Evolutionary conservation across 345 rosid species (phyloP), one percentile per base, ranked within the genome.

Genomic region (Acer saccharum): DNA sequence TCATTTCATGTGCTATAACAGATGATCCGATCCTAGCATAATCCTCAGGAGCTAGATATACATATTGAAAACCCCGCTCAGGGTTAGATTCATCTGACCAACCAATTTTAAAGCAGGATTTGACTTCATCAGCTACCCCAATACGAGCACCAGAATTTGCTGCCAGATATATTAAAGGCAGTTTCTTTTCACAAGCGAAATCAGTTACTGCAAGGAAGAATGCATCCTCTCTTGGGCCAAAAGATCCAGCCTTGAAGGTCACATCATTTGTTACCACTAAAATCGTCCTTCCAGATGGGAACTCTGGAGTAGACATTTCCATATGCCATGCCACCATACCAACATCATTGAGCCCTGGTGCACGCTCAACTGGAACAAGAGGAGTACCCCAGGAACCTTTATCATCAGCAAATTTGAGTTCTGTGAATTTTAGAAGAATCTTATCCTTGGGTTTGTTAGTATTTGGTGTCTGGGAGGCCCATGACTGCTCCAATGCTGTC

Each of bases 251-350:
- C 86, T 90, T 94, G 82, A 91, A 94, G 80, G 99, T 97, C 79
- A 94, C 98, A 80, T 97, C 99, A 85, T 97, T 97, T 39, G 96
- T 84, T 21, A 97, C 90, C 72, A 97, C 73, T 73, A 94, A 81
- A 80, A 94, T 85, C 69, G 78, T 92, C 79, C 99, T 90, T 85
- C 99, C 99, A 81, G 90, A 86, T 69, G 99, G 97, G 80, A 93
- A 97, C 86, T 97, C 99, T 0, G 98, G 98, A 73, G 97, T 94
- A 64, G 78, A 82, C 92, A 97, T 85, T 81, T 94, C 99, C 90
- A 97, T 84, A 87, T 83, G 72, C 99, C 99, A 97, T 14, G 98
- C 98, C 76, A 94, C 95, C 99, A 97, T 97, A 76, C 99, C 99
- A 81, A 93, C 83, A 67, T 94, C 97, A 64, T 96, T 96, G 67